Evolutionary conservation across 2,329 filamentous ascomycete genomes (phyloP), one percentile per base, ranked within the genome.

Genomic region (Septoria linicola): DNA sequence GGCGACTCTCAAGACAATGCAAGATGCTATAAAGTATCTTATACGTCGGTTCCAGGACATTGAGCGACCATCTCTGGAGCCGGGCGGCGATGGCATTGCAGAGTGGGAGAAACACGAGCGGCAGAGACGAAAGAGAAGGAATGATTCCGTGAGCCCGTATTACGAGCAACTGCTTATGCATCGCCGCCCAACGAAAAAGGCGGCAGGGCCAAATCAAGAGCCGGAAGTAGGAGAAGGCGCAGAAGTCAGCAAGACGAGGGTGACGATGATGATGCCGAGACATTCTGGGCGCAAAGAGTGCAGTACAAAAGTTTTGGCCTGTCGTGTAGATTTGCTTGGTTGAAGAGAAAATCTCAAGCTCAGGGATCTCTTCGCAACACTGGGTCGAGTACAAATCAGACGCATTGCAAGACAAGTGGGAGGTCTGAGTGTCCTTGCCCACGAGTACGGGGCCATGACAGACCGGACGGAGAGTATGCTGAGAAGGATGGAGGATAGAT

Each of bases 381-480:
- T 75, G 46, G 66, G 58, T 50, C 57, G 71, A 36, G 59, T 73
- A 34, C 70, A 73, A 57, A 66, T 67, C 3, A 62, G 72, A 43
- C 55, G 71, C 40, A 73, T 69, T 21, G 65, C 67, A 25, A 55
- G 64, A 46, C 66, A 69, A 51, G 66, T 69, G 3, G 63, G 62
- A 11, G 67, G 64, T 11, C 55, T 70, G 40, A 61, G 59, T 17
- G 41, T 64, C 46, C 53, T 63, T 48, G 59, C 66, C 53, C 60
- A 68, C 52, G 62, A 65, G 42, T 65, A 65, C 54, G 62, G 60
- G 16, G 51, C 54, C 8, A 55, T 47, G 16, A 55, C 54, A 5
- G 46, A 49, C 54, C 57, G 58, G 41, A 56, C 54, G 21, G 59
- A 60, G 43, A 58, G 58, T 31, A 58, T 49, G 45, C 49, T 66